Conservation (phyloP, 2,329 filamentous ascomycete species). For the Elsinoe batatas region DNA sequence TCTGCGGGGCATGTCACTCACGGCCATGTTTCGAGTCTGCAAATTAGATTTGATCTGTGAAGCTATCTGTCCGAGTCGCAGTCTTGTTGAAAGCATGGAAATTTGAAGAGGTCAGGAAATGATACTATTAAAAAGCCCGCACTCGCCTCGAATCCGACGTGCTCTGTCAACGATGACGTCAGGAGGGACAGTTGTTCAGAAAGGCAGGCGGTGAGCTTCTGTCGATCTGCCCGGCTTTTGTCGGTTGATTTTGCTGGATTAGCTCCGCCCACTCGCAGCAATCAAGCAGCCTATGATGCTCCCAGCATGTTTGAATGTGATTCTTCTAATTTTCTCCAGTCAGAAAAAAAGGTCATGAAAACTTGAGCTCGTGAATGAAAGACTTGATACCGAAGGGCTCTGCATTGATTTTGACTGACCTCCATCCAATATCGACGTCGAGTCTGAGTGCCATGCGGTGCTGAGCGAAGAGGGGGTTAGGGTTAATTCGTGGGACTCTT, state of each 20-base stretch:
- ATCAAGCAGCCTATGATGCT: too few relatives aligned
- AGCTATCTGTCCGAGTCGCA: slow-evolving; percentile 5
- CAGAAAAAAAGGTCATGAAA: too few relatives aligned
- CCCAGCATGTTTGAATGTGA: too few relatives aligned
- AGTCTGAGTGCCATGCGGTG: too few relatives aligned
- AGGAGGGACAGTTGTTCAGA: neutral
- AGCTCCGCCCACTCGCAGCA: too few relatives aligned
- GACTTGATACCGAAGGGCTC: too few relatives aligned
- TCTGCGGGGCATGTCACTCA: neutral
- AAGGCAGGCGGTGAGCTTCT: slow-evolving; percentile 9
- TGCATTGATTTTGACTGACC: too few relatives aligned
- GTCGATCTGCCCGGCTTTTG: slow-evolving; percentile 5
- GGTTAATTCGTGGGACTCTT: neutral
- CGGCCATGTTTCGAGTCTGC: slow-evolving; percentile 14
- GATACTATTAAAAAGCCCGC: slow-evolving; percentile 2
- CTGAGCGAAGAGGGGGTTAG: too few relatives aligned
- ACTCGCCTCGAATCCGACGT: neutral
- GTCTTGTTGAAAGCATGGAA: neutral
- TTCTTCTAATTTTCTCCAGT: too few relatives aligned
- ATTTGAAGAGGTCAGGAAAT: neutral
- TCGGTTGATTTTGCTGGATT: neutral
- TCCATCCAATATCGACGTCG: too few relatives aligned
- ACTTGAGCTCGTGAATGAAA: too few relatives aligned
- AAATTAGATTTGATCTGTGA: neutral
- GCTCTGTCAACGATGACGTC: slow-evolving; percentile 6